Evolutionary conservation across 2,329 filamentous ascomycete species (phyloP), one percentile per base, ranked within the genome.

Genomic region (Orbilia brochopaga): DNA sequence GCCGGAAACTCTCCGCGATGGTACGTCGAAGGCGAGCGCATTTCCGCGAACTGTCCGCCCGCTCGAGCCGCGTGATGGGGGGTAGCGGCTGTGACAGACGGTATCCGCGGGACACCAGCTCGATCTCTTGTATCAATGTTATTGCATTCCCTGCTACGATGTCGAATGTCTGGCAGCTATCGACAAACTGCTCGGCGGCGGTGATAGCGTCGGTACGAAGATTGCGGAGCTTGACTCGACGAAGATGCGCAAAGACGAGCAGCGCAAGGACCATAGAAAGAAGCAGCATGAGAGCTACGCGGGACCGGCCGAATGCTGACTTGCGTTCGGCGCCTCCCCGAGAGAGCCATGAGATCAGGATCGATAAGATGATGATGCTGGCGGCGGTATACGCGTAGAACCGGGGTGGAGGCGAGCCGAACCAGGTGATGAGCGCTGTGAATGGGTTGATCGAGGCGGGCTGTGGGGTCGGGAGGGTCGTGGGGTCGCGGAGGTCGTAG

Each of bases 21-120:
- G 86, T 86, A 73, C 88, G 88, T 72, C 94, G 89, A 40, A 99
- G 82, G 73, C 91, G 86, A 73, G 88, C 82, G 78, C 94, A 99
- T 77, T 91, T 88, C 75, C 91, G 85, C 6, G 84, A 85, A 78
- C 95, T 90, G 48, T 87, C 87, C 70, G 87, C 87, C 75, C 95
- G 91, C 78, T 99, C 94, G 32, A 99, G 83, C 51, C 93, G 87
- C 75, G 90, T 95, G 70, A 97, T 89, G n/a, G 94, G 94, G 5
- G 94, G 93, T 37, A 81, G 23, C 92, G 93, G 15, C 87, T 89
- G 82, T 91, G 96, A 91, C 87, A 96, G 83, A 80, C 90, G 85
- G 79, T 96, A 97, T 21, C 92, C 92, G 75, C 92, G 87, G 30
- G 92, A 95, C 24, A 97, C 92, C 32, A 97, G 84, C 81, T 97